These are phyloP conservation scores for Claviceps citrina DNA, from an alignment of 2,329 filamentous ascomycete genomes.

Conservation along the genomic window DNA sequence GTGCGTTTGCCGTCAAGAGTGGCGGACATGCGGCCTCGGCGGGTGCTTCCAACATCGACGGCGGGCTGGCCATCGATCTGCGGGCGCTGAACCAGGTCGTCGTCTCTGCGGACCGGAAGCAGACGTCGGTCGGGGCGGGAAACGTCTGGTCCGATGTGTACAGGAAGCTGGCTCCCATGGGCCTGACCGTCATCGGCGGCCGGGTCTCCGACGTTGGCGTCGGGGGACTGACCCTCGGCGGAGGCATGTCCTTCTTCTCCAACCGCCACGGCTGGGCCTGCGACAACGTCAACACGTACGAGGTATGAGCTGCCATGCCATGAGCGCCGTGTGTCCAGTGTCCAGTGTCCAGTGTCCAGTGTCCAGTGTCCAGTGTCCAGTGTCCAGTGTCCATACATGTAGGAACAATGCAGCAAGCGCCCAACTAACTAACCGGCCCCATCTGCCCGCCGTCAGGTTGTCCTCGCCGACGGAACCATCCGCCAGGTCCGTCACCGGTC, in stretches of 20 bases:
- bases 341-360: too few species aligned
- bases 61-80: conserved; percentile 16
- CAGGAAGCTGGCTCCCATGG: conserved; percentile 6
- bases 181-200: conserved; percentile 12
- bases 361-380: too few species aligned
- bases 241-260: conserved; percentile 13
- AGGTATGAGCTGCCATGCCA: not conserved
- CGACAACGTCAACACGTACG: conserved; percentile 10
- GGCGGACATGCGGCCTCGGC: conserved; percentile 19
- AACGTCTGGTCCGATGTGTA: conserved; percentile 12
- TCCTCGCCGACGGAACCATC: conserved; percentile 23
- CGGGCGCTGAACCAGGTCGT: conserved; percentile 11
- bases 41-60: conserved; percentile 14
- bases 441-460: conserved; percentile 21
- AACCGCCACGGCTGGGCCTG: conserved; percentile 11
- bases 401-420: too few species aligned
- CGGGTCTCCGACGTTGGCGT: conserved; percentile 12
- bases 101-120: conserved; percentile 7
- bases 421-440: too few species aligned
- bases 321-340: too few species aligned
- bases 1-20: conserved; percentile 18
- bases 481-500: conserved; percentile 22
- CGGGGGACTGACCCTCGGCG: conserved; percentile 13
- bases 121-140: conserved; percentile 10
- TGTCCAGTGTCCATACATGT: too few species aligned